Evolutionary conservation across 2,329 filamentous ascomycete species (phyloP), one percentile per base, ranked within the genome.

Genomic region (Biscogniauxia mediterranea): DNA sequence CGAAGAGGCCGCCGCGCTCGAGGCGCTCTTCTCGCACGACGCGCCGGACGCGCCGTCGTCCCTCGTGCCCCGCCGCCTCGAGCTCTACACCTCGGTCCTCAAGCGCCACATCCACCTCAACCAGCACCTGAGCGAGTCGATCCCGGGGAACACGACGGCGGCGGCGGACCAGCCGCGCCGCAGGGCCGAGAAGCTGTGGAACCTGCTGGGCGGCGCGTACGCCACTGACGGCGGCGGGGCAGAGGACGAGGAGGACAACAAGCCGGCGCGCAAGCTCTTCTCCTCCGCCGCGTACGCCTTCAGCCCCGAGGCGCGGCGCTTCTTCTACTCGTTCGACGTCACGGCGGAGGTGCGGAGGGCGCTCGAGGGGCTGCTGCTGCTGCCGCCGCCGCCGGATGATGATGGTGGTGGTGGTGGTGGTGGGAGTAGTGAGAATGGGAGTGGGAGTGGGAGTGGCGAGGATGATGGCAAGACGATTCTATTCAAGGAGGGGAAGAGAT

Each of bases 251-350:
- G 13, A 38, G 3, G 7, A 38, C 32, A 6, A 38, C 3, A 15
- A 38, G 32, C 32, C 2, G 9, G 32, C 8, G 32, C 7, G 32
- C 32, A 38, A 9, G 7, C 32, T 38, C 32, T 38, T 38, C 32
- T 38, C 32, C 32, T 15, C 54, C 60, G n/a, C 53, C 62, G 58
- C 61, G 21, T 51, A 53, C 28, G 49, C 52, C 54, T 64, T 64
- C 55, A 60, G 57, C 21, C 55, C 52, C 13, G 57, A 60, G 6
- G 61, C 61, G 38, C 57, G 55, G 9, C 19, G 59, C 23, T 63
- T 64, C 38, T 62, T 62, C 46, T 64, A 63, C 51, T 50, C 52
- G 38, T 64, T 56, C 38, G 61, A 64, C 26, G 58, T 64, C 20
- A 51, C 56, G 17, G 50, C 56, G 3, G 63, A 63, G 58, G 52